phyloP scores from a whole-genome alignment of 1,284 basidiomycete genomes.

The Marasmius sp. region DNA sequence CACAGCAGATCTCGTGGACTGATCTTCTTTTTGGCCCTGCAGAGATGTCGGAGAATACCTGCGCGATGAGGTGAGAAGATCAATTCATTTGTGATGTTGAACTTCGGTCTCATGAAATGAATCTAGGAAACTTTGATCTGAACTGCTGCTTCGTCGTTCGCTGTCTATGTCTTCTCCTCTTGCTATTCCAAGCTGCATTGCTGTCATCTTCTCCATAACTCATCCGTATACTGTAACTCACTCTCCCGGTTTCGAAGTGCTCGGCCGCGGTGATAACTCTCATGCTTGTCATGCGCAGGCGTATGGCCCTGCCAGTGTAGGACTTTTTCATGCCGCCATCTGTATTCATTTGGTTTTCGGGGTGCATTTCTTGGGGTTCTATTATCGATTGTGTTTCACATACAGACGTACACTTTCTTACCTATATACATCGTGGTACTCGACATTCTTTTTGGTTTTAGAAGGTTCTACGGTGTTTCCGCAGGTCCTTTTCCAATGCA shows the following conservation, averaged over 20 bases:
- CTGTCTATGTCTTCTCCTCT: slow-evolving; percentile 3
- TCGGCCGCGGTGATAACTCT: slow-evolving; percentile 30
- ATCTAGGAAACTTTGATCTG: slow-evolving; percentile 72
- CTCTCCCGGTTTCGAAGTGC: slow-evolving; percentile 39
- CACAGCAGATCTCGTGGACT: not conserved
- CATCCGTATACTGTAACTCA: slow-evolving; percentile 13
- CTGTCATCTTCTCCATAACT: not conserved
- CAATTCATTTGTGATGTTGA: slow-evolving; percentile 6
- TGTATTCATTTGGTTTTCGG: not conserved
- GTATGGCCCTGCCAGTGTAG: not conserved
- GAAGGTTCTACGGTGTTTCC: too few relatives aligned
- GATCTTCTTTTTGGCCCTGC: slow-evolving; percentile 12
- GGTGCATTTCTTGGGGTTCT: not conserved
- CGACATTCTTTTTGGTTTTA: too few relatives aligned
- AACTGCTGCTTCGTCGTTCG: slow-evolving; percentile 15
- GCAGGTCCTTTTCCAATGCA: too few relatives aligned
- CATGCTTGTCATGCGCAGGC: not conserved
- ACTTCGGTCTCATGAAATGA: slow-evolving; percentile 10
- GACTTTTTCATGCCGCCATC: not conserved
- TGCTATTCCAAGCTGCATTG: slow-evolving; percentile 1
- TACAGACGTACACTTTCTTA: too few relatives aligned
- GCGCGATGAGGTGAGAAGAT: slow-evolving; percentile 78
- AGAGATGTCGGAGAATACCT: slow-evolving; percentile 96
- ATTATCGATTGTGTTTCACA: not conserved
- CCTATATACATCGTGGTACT: too few relatives aligned